Base-by-base conservation (phyloP, 2,329 filamentous ascomycete genomes). In the Penicillium sclerotigenum region DNA sequence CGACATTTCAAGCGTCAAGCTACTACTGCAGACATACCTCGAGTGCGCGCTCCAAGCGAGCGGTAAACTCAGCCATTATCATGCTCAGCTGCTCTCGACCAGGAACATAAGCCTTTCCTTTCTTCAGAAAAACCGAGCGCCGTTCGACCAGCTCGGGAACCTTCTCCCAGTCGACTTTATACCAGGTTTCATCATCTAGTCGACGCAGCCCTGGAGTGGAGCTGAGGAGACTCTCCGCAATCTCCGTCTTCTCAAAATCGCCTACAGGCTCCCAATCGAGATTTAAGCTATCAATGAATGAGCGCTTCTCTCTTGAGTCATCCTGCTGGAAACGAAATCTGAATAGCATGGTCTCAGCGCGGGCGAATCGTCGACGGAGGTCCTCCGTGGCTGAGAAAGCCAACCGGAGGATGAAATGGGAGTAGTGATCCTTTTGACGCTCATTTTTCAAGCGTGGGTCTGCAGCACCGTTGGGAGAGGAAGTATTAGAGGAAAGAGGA, bases 351-450 rank as follows among this genome's bases (percentile, higher is more conserved):
- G 89, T 90, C 75, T 99, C 94, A 4, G 95, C 85, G 34, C 92
- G 85, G 4, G 87, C 83, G 69, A 97, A 99, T 24, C 94, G 87
- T 60, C 89, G 83, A 40, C 94, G 86, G 36, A 97, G 80, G 68
- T 99, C 94, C 70, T 96, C 91, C 0, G 93, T 97, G 2, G 88
- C 86, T 0, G 92, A 87, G 69, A 99, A 99, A 1, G 94, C 94
- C 41, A 99, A 84, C 0, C 94, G 87, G 6, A 99, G 83, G 59
- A 97, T 99, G 72, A 97, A 99, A 74, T 99, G 94, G 54, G 90
- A 94, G 76, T 97, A 99, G 75, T 99, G 94, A 67, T 99, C 94
- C 71, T 94, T 95, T 73, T 93, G 89, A 28, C 93, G 83, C 76
- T 99, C 90, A 33, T 84, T 76, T 24, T 83, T 81, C 14, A 93